Evolutionary conservation across 345 rosid species (phyloP).

Genomic region (Gossypium turneri): DNA sequence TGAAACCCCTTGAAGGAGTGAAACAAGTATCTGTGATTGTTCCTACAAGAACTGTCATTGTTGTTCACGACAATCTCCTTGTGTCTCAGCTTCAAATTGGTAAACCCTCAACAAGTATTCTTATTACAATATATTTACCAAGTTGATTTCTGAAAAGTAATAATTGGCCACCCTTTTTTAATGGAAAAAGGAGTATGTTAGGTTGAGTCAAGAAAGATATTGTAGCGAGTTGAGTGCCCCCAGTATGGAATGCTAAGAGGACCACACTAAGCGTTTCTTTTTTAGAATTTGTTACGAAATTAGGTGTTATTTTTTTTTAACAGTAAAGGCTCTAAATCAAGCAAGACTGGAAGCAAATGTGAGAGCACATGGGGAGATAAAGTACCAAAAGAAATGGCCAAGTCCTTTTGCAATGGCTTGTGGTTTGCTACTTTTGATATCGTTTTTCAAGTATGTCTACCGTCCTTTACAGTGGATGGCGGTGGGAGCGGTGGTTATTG

Average conservation of each 20-base stretch:
- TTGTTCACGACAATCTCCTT: conserved; percentile 66
- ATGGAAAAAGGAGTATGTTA: no score
- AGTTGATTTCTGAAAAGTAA: no score
- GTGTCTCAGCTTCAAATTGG: conserved; percentile 75
- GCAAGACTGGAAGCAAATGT: conserved; percentile 81
- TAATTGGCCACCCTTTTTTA: no score
- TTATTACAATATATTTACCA: no score
- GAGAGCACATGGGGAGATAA: conserved; percentile 49
- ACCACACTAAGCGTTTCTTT: no score
- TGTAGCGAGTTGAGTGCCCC: no score
- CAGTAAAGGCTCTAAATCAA: conserved; percentile 82
- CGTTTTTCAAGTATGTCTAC: conserved; percentile 53
- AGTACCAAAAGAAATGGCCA: conserved; percentile 73
- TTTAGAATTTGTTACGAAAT: not conserved
- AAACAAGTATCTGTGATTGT: conserved; percentile 66
- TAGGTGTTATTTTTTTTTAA: not conserved
- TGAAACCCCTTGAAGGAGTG: conserved; percentile 58
- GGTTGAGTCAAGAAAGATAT: no score
- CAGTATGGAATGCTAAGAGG: no score
- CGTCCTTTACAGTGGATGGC: conserved; percentile 73
- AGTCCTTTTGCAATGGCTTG: conserved; percentile 64
- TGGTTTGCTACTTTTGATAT: conserved; percentile 50
- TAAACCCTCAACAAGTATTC: conserved; percentile 16
- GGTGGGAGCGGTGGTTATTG: conserved; percentile 57
- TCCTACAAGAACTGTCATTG: conserved; percentile 76